Evolutionary conservation across 495 filamentous ascomycete genomes (phyloP).

Genomic region (Pyronema omphalodes): DNA sequence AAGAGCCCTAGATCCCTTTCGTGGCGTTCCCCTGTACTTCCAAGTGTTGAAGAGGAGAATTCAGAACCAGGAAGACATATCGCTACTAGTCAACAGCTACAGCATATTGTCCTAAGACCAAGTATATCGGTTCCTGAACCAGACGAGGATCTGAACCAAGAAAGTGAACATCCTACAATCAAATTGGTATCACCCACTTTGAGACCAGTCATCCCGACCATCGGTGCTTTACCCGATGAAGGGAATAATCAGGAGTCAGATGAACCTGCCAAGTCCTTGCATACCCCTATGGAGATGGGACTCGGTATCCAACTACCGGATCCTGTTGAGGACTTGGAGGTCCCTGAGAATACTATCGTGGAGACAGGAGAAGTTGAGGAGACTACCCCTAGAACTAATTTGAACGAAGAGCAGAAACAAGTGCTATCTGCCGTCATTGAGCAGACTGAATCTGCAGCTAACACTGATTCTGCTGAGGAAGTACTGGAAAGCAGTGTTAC

Average conservation of each 20-base stretch:
- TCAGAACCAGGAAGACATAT: background rate
- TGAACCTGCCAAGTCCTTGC: no score
- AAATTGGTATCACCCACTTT: background rate
- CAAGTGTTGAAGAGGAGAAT: background rate
- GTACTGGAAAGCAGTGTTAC: no score
- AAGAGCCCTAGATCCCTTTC: background rate
- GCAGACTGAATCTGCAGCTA: no score
- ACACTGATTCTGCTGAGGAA: no score
- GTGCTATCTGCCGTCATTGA: no score
- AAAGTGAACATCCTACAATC: background rate
- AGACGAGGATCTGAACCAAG: background rate
- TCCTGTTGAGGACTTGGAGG: no score
- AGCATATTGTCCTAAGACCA: background rate
- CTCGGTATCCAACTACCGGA: no score
- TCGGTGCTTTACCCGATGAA: background rate
- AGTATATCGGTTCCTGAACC: background rate
- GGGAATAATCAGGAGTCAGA: background rate
- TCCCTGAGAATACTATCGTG: no score
- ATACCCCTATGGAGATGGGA: no score
- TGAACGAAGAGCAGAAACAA: no score
- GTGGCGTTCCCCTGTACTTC: background rate
- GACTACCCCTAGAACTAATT: no score
- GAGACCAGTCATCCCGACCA: background rate
- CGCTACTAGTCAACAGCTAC: background rate
- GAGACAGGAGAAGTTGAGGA: no score